Conservation (phyloP, 768 basidiomycete genomes). For the Leucogyrophana mollusca region DNA sequence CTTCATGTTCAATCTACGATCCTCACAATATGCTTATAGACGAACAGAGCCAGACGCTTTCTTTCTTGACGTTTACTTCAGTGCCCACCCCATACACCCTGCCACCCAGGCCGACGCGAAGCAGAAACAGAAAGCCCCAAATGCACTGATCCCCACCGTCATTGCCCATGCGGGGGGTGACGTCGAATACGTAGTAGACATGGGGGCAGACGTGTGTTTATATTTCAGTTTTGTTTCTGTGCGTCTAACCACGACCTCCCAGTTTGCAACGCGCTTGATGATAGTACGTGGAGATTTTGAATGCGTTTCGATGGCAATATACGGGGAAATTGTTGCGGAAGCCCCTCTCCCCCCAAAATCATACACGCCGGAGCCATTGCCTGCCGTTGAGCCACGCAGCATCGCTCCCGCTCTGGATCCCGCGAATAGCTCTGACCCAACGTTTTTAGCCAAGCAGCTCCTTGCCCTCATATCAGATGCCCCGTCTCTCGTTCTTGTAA, state of each 20-base stretch:
- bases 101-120: constrained; percentile 41
- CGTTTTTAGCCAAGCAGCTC: constrained; percentile 57
- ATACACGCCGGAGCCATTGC: constrained; percentile 44
- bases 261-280: constrained; percentile 78
- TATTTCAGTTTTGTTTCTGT: background rate
- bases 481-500: constrained; percentile 61
- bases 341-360: constrained; percentile 28
- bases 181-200: constrained; percentile 64
- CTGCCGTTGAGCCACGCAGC: constrained; percentile 30
- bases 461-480: constrained; percentile 60
- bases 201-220: constrained; percentile 62
- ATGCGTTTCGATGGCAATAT: constrained; percentile 60
- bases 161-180: constrained; percentile 72
- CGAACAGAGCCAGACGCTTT: constrained; percentile 72
- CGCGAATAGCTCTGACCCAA: constrained; percentile 58
- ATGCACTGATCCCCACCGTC: constrained; percentile 69
- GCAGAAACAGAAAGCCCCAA: constrained; percentile 62
- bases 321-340: constrained; percentile 55
- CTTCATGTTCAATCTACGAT: constrained; percentile 1
- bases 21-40: constrained; percentile 33
- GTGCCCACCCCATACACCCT: constrained; percentile 54
- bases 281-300: constrained; percentile 77
- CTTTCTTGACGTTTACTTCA: constrained; percentile 74
- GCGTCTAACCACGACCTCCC: constrained; percentile 7
- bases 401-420: constrained; percentile 59